Base-by-base conservation (phyloP, 176 grass and related monocot genomes). In the Zizania latifolia region DNA sequence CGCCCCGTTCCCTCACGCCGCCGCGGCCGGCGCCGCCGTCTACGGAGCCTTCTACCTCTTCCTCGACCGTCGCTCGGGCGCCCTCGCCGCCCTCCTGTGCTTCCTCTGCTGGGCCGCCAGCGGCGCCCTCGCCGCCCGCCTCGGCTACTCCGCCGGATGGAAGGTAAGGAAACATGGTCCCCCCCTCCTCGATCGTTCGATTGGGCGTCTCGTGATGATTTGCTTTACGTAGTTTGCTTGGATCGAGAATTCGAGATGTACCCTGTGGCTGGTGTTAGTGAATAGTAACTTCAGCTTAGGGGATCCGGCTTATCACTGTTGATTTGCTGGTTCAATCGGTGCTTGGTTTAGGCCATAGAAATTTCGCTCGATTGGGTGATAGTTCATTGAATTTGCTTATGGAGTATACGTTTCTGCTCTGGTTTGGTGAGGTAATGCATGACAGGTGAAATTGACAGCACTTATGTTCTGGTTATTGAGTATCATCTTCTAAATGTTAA, bases 81-180 rank as follows among this genome's bases (percentile, higher is more conserved):
- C 86, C 27, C 60, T 95, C 37, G 89, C 76, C 12, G 92, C 89
- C 0, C 0, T 89, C 31, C 54, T 95, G 46, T 89, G 86, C 60
- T 72, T 86, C 58, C 81, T 85, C 75, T 95, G 86, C 77, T 95
- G 88, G 92, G 43, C 63, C 59, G 78, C 55, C 23, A 92, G 89
- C 67, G 72, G 35, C 37, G 87, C 68, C 10, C 83, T 91, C 33
- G 86, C 89, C 23, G 32, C 79, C n/a, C 71, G 66, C 58, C 89
- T 95, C 22, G 86, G 86, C 6, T 89, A 79, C 80, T 92, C 89
- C 51, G 7, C 70, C 31, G 85, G 79, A 36, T 92, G 83, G 83
- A 89, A 92, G 89, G 89, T 91, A 15, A 33, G 15, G 37, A 5
- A 27, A 65, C 44, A 14, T 45, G 14, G 3, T 0, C 4, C 6